phyloP scores from a whole-genome alignment of 768 basidiomycete genomes.

The Boletus barrowsii region DNA sequence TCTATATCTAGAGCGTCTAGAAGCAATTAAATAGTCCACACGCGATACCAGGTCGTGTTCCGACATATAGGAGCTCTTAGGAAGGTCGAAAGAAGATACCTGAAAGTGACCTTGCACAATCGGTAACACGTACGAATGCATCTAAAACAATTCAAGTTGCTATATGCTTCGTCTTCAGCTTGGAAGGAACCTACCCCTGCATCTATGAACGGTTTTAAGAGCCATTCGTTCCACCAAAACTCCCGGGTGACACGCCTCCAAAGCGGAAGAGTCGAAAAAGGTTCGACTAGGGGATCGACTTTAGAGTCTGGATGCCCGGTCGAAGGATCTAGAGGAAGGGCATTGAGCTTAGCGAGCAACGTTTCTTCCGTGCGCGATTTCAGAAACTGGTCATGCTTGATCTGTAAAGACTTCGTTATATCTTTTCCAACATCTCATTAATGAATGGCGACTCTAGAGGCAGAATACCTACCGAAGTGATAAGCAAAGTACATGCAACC shows the following conservation, averaged over 20 bases:
- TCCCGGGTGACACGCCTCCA: slow-evolving; percentile 89
- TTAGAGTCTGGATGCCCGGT: slow-evolving; percentile 32
- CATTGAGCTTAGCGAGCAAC: slow-evolving; percentile 61
- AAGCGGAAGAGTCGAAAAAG: slow-evolving; percentile 73
- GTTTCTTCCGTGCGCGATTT: slow-evolving; percentile 57
- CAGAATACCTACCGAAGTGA: slow-evolving; percentile 61
- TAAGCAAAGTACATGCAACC: slow-evolving; percentile 92
- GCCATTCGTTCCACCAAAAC: slow-evolving; percentile 97
- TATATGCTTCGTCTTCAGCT: not conserved
- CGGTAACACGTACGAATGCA: slow-evolving; percentile 84
- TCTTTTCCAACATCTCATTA: slow-evolving; percentile 41
- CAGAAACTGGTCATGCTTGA: slow-evolving; percentile 65
- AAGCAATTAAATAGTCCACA: slow-evolving; percentile 80
- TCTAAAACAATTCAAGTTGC: slow-evolving; percentile 33
- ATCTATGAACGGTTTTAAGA: slow-evolving; percentile 81
- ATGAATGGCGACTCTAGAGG: not conserved
- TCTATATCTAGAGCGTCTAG: slow-evolving; percentile 81
- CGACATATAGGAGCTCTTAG: slow-evolving; percentile 37
- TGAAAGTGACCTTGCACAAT: slow-evolving; percentile 95
- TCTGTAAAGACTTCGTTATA: slow-evolving; percentile 78
- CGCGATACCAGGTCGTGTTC: slow-evolving; percentile 37
- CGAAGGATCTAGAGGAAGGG: slow-evolving; percentile 35
- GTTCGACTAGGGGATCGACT: slow-evolving; percentile 62
- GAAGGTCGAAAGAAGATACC: slow-evolving; percentile 61
- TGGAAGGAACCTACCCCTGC: slow-evolving; percentile 59